Evolutionary conservation across 192 early-diverging fungal genomes (phyloP).

Genomic region (Coemansia reversa): DNA sequence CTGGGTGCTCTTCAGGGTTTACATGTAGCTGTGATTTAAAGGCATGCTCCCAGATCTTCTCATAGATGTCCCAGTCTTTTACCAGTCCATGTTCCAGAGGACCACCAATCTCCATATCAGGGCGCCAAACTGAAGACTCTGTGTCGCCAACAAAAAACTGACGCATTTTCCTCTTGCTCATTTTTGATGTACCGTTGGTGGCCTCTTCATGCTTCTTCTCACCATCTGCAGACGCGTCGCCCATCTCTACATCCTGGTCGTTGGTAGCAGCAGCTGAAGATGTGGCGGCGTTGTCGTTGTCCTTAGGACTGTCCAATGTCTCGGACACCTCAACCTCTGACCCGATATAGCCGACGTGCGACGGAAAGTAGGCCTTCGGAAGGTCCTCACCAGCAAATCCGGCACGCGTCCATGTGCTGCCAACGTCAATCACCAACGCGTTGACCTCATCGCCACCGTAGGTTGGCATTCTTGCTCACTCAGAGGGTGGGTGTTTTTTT

Average conservation of each 20-base stretch:
- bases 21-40: constrained; percentile 70
- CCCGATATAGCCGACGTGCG: constrained; percentile 69
- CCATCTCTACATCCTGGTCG: constrained; percentile 33
- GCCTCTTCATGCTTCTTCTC: not conserved
- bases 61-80: constrained; percentile 90
- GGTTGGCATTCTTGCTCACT: constrained; percentile 37
- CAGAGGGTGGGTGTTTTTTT: not conserved
- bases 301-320: constrained; percentile 24
- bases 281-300: constrained; percentile 2
- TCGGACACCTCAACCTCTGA: constrained; percentile 25
- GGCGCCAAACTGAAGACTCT: constrained; percentile 68
- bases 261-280: constrained; percentile 1
- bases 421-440: constrained; percentile 91
- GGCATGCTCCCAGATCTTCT: constrained; percentile 88
- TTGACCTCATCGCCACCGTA: constrained; percentile 84
- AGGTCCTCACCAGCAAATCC: constrained; percentile 98
- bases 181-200: not conserved
- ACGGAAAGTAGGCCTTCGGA: constrained; percentile 84
- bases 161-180: constrained; percentile 25
- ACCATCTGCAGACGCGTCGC: constrained; percentile 1
- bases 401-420: constrained; percentile 81
- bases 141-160: constrained; percentile 72
- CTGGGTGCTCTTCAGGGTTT: constrained; percentile 82
- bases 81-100: constrained; percentile 91
- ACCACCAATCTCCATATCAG: constrained; percentile 77